These are phyloP conservation scores for Wallacemonas sp. DNA, from an alignment of 208 protist species.

Conservation along the genomic window DNA sequence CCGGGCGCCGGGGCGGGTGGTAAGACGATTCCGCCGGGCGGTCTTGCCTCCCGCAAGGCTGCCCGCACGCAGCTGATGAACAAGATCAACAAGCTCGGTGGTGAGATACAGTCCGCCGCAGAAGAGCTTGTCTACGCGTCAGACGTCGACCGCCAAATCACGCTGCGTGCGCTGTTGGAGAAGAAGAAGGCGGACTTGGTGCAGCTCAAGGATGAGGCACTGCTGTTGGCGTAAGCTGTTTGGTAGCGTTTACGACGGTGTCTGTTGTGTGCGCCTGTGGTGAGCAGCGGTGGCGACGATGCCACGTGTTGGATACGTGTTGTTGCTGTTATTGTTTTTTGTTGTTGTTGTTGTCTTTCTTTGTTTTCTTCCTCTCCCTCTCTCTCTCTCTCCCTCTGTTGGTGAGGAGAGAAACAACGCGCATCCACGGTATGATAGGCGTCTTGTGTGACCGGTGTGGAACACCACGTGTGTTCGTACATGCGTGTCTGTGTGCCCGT, in stretches of 20 bases:
- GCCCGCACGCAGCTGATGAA: conserved; percentile 17
- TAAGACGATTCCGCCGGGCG: background rate
- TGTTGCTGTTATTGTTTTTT: background rate
- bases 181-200: conserved; percentile 31
- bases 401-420: background rate
- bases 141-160: conserved; percentile 18
- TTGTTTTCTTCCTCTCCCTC: background rate
- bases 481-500: no score
- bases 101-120: conserved; percentile 26
- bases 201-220: conserved; percentile 14
- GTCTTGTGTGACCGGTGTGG: no score
- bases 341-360: background rate
- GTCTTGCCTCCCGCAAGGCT: background rate
- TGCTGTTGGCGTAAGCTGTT: background rate
- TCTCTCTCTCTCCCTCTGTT: no score
- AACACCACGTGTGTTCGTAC: background rate
- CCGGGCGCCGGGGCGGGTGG: background rate
- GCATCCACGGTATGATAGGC: no score
- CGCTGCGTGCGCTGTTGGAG: conserved; percentile 14
- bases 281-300: no score
- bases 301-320: no score
- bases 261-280: no score
- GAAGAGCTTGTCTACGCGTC: conserved; percentile 29
- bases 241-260: background rate
- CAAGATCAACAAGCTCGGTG: conserved; percentile 30